phyloP scores from a whole-genome alignment of 2,329 filamentous ascomycete species.

The Neonectria hederae region DNA sequence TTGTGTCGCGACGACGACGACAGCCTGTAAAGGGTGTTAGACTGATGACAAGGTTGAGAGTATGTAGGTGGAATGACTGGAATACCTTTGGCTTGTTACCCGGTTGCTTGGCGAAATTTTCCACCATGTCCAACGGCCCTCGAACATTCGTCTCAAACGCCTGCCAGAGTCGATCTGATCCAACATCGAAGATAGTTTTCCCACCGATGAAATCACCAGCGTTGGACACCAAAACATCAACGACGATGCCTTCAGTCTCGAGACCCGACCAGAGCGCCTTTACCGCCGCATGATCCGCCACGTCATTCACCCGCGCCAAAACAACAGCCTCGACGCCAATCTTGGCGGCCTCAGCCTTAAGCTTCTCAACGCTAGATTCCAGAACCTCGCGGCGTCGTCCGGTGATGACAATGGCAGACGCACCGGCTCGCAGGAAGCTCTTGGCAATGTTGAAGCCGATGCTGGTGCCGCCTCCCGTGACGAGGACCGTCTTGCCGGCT shows the following conservation, averaged over 20 bases:
- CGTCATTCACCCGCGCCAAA: conserved; percentile 37
- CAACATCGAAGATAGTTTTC: conserved; percentile 25
- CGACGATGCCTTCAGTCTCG: conserved; percentile 30
- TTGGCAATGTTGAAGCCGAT: conserved; percentile 72
- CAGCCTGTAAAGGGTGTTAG: not conserved
- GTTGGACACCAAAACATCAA: conserved; percentile 46
- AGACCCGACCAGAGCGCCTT: conserved; percentile 43
- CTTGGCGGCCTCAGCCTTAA: conserved; percentile 34
- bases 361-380: conserved; percentile 26
- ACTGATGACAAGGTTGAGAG: rapidly evolving
- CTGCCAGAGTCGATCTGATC: conserved; percentile 18
- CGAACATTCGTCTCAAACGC: conserved; percentile 31
- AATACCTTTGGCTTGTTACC: not conserved
- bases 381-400: conserved; percentile 46
- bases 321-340: conserved; percentile 23
- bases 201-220: conserved; percentile 29
- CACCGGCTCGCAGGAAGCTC: conserved; percentile 57
- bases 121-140: conserved; percentile 24
- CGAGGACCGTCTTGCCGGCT: conserved; percentile 63
- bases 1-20: conserved; percentile 3
- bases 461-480: conserved; percentile 71
- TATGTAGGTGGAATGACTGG: not conserved
- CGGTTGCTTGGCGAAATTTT: conserved; percentile 32
- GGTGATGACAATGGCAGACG: conserved; percentile 50
- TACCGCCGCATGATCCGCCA: conserved; percentile 33